These are phyloP conservation scores for Monilinia vaccinii-corymbosi DNA, from an alignment of 2,329 filamentous ascomycete species.

Conservation along the genomic window DNA sequence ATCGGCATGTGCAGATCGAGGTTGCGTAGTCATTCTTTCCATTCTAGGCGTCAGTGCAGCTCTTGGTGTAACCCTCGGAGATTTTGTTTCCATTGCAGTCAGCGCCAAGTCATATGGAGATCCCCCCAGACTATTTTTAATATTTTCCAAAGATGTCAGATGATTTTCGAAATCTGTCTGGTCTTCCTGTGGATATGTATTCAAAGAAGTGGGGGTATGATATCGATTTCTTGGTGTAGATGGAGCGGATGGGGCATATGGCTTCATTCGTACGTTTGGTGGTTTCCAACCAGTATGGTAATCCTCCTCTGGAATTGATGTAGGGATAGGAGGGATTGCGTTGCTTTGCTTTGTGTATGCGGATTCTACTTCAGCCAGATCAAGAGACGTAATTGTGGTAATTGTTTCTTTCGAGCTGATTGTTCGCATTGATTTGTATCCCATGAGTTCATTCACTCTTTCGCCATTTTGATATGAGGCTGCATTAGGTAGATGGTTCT, in stretches of 20 bases:
- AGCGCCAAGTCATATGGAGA: conserved; percentile 22
- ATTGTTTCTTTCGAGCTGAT: conserved; percentile 24
- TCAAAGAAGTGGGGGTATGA: not conserved
- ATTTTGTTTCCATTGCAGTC: not conserved
- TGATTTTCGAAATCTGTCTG: conserved; percentile 22
- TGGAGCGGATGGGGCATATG: not conserved
- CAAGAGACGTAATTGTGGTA: conserved; percentile 25
- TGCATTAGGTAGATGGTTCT: conserved; percentile 15
- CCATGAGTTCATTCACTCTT: conserved; percentile 16
- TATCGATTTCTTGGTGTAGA: not conserved
- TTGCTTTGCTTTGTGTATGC: conserved; percentile 19
- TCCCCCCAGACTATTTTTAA: conserved; percentile 19
- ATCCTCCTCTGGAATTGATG: conserved; percentile 12
- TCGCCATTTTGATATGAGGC: conserved; percentile 16
- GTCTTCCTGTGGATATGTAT: conserved; percentile 4
- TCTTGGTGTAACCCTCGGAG: not conserved
- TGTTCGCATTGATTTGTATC: conserved; percentile 19
- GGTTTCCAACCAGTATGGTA: conserved; percentile 2
- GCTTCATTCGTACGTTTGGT: conserved; percentile 1
- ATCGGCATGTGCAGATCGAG: conserved; percentile 2
- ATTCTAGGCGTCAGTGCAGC: conserved; percentile 2
- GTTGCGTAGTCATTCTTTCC: conserved; percentile 19
- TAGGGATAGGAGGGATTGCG: conserved; percentile 20
- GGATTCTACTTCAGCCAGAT: conserved; percentile 22
- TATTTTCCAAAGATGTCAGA: conserved; percentile 18